Percentiles rank a stretch among this genome's conserved stretches.
phyloP scores from a whole-genome alignment of 2,329 filamentous ascomycete genomes.

The Arthroderma uncinatum region DNA sequence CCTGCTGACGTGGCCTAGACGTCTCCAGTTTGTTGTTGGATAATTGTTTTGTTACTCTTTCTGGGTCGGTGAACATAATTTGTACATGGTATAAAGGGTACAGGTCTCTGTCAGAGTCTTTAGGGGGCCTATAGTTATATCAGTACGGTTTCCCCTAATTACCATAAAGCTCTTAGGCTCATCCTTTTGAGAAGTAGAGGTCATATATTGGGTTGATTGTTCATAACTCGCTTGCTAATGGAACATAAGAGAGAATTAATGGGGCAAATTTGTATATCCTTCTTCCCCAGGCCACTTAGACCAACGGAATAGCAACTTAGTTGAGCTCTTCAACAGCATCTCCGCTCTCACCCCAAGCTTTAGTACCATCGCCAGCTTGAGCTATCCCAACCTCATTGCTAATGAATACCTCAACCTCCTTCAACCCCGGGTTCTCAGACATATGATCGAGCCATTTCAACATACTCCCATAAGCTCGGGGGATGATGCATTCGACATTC shows the following conservation, averaged over 20 bases:
- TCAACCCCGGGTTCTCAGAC: constrained; percentile 16
- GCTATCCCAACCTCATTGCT: constrained; percentile 11
- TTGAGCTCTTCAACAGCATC: background rate
- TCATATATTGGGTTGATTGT: background rate
- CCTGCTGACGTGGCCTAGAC: background rate
- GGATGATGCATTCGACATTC: constrained; percentile 52
- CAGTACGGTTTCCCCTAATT: too few relatives aligned
- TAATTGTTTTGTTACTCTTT: background rate
- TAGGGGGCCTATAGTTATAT: too few relatives aligned
- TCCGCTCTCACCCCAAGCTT: background rate
- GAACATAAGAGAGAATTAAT: background rate
- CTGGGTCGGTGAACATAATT: background rate
- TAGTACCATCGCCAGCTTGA: constrained; percentile 2
- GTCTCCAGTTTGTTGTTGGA: background rate
- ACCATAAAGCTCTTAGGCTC: too few relatives aligned
- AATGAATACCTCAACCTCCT: constrained; percentile 15
- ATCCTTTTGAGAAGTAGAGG: too few relatives aligned
- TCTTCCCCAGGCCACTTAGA: background rate
- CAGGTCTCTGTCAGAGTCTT: too few relatives aligned
- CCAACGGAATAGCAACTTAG: background rate
- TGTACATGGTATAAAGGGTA: background rate
- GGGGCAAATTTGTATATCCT: background rate
- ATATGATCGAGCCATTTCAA: constrained; percentile 47
- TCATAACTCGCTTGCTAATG: background rate
- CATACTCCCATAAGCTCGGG: constrained; percentile 43